Evolutionary conservation across 2,329 filamentous ascomycete genomes (phyloP).

Genomic region (Volutella citrinella): DNA sequence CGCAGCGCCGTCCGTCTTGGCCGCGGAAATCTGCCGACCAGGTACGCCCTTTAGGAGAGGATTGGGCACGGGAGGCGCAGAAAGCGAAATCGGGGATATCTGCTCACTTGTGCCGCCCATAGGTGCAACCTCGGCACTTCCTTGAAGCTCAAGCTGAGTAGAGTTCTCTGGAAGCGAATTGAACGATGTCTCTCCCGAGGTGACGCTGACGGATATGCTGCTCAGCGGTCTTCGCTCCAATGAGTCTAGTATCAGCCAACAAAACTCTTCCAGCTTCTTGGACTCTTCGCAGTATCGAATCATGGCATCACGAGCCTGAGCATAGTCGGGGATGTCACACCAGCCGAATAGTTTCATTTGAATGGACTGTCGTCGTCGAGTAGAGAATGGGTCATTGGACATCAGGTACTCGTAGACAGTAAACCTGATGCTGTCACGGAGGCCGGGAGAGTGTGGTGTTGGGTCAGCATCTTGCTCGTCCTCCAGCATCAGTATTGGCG

Average conservation of each 20-base stretch:
- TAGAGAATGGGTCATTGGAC: slow-evolving; percentile 18
- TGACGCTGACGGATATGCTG: slow-evolving; percentile 1
- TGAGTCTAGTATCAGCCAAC: slow-evolving; percentile 21
- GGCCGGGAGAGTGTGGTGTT: slow-evolving; percentile 26
- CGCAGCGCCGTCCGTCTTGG: slow-evolving; percentile 35
- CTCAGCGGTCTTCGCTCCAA: slow-evolving; percentile 9
- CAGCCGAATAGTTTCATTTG: slow-evolving; percentile 30
- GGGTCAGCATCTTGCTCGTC: slow-evolving; percentile 22
- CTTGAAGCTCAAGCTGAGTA: slow-evolving; percentile 3
- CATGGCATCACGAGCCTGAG: slow-evolving; percentile 26
- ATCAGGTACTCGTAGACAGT: slow-evolving; percentile 33
- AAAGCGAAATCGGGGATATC: background rate
- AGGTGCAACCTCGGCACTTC: slow-evolving; percentile 8
- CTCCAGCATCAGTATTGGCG: slow-evolving; percentile 21
- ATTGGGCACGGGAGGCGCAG: slow-evolving; percentile 16
- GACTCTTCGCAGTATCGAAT: slow-evolving; percentile 30
- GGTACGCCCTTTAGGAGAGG: slow-evolving; percentile 45
- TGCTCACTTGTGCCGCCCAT: slow-evolving; percentile 8
- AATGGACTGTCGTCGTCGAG: slow-evolving; percentile 21
- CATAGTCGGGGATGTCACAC: slow-evolving; percentile 31
- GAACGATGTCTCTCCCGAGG: slow-evolving; percentile 10
- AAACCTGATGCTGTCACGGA: slow-evolving; percentile 35
- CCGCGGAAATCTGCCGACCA: slow-evolving; percentile 35
- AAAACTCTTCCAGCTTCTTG: slow-evolving; percentile 32
- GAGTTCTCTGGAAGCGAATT: slow-evolving; percentile 6